Percentiles rank a stretch among this genome's conserved stretches.
phyloP scores from a whole-genome alignment of 805 yeast genomes.

The Myxozyma geophila region DNA sequence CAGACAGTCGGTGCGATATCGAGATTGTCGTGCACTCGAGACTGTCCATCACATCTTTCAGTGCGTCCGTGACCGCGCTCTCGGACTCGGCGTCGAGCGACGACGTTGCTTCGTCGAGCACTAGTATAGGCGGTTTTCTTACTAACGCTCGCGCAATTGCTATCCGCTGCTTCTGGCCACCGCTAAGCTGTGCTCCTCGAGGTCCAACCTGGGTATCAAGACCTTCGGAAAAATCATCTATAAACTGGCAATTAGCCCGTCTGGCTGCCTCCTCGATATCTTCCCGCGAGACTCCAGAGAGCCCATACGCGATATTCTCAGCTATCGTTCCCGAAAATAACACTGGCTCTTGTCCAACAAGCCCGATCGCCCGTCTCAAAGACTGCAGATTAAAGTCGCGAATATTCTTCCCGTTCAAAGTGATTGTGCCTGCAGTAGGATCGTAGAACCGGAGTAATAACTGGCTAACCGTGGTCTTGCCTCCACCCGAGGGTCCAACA shows the following conservation, averaged over 20 bases:
- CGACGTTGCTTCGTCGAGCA: constrained; percentile 62
- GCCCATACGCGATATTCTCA: constrained; percentile 87
- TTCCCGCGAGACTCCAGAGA: constrained; percentile 70
- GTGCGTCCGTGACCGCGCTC: constrained; percentile 64
- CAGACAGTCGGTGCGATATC: constrained; percentile 73
- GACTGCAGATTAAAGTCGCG: constrained; percentile 72
- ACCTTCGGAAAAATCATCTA: constrained; percentile 63
- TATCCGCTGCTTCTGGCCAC: constrained; percentile 68
- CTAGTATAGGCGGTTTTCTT: constrained; percentile 58
- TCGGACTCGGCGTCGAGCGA: constrained; percentile 65
- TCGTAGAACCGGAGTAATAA: constrained; percentile 83
- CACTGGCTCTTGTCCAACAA: constrained; percentile 96
- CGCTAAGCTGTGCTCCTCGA: constrained; percentile 58
- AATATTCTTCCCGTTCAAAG: constrained; percentile 85
- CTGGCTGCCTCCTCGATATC: constrained; percentile 47
- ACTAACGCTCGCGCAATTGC: constrained; percentile 67
- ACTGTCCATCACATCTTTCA: constrained; percentile 58
- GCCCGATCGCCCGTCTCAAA: constrained; percentile 75
- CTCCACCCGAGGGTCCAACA: constrained; percentile 96
- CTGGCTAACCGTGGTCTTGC: constrained; percentile 83
- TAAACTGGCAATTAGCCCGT: constrained; percentile 65
- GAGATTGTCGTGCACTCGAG: constrained; percentile 67
- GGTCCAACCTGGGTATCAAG: constrained; percentile 59
- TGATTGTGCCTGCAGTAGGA: constrained; percentile 59
- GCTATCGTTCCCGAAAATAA: constrained; percentile 84